phyloP scores from a whole-genome alignment of 345 rosid genomes.

The Salix koriyanagi region DNA sequence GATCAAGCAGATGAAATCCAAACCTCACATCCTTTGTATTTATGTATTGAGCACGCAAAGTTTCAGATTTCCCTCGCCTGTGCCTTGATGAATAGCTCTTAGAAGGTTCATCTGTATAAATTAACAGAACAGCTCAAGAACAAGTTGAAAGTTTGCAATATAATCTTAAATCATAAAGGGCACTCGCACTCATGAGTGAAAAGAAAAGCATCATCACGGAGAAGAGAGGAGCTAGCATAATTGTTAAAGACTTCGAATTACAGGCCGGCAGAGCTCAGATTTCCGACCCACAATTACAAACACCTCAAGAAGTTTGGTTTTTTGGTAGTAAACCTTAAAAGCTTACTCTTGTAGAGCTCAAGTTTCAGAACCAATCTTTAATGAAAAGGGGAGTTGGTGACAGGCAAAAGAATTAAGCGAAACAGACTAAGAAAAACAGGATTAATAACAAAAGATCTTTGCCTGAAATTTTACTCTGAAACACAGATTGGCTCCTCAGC shows the following conservation, averaged over 20 bases:
- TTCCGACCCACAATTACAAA: neutral
- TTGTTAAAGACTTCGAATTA: neutral
- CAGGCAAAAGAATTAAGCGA: neutral
- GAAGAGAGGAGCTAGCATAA: neutral
- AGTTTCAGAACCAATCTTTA: neutral
- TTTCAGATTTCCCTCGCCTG: conserved; percentile 94
- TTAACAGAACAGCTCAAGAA: conserved; percentile 8
- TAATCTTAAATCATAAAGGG: too few species aligned
- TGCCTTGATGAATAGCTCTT: conserved; percentile 52
- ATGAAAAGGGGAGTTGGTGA: neutral
- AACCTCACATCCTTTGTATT: conserved; percentile 86
- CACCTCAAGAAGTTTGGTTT: neutral
- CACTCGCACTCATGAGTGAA: neutral
- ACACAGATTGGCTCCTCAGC: conserved; percentile 29
- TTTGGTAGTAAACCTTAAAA: neutral
- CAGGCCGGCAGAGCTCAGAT: neutral
- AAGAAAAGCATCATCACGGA: neutral
- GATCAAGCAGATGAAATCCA: conserved; percentile 18
- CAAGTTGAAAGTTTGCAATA: too few species aligned
- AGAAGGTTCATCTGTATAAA: conserved; percentile 39
- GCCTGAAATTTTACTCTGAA: conserved; percentile 51
- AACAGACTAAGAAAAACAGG: neutral
- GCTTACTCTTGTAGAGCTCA: neutral
- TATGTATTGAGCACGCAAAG: conserved; percentile 86
- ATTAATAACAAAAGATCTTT: conserved; percentile 17